These are phyloP conservation scores for Pseudozyma tsukubaensis DNA, from an alignment of 1,284 basidiomycete species.

Conservation along the genomic window DNA sequence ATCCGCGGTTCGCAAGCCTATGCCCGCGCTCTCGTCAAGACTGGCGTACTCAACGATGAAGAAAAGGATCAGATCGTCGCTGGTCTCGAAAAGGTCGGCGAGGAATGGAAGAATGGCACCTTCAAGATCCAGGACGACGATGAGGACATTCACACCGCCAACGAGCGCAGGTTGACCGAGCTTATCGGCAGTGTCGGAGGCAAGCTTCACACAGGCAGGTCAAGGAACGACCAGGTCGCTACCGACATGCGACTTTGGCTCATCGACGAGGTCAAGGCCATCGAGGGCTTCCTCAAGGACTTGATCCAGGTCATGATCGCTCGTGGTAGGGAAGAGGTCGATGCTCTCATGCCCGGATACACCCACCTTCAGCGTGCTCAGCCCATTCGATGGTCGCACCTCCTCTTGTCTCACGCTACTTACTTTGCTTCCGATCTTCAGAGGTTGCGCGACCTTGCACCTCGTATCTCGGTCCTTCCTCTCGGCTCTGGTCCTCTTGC, in stretches of 20 bases:
- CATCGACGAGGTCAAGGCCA: conserved; percentile 79
- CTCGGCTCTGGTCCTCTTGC: conserved; percentile 94
- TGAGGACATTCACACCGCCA: conserved; percentile 99
- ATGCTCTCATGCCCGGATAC: conserved; percentile 92
- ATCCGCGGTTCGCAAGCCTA: conserved; percentile 95
- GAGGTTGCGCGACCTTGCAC: conserved; percentile 82
- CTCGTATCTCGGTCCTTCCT: conserved; percentile 83
- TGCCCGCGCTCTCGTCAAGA: conserved; percentile 83
- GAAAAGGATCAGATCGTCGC: conserved; percentile 78
- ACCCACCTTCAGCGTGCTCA: conserved; percentile 87
- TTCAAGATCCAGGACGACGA: conserved; percentile 76
- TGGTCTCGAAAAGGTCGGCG: conserved; percentile 81
- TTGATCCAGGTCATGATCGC: conserved; percentile 88
- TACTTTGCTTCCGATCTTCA: conserved; percentile 89
- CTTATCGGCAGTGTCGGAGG: conserved; percentile 78
- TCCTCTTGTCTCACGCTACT: conserved; percentile 92
- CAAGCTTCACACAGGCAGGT: conserved; percentile 85
- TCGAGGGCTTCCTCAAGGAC: conserved; percentile 80
- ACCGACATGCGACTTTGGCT: conserved; percentile 98
- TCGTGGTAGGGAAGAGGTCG: conserved; percentile 90
- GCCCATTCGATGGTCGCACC: conserved; percentile 98
- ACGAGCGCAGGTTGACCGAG: conserved; percentile 92
- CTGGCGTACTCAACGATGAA: conserved; percentile 81
- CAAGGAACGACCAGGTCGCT: conserved; percentile 96
- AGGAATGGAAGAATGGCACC: conserved; percentile 78